These are phyloP conservation scores for Pyrenophora seminiperda DNA, from an alignment of 2,329 filamentous ascomycete species.

Conservation along the genomic window DNA sequence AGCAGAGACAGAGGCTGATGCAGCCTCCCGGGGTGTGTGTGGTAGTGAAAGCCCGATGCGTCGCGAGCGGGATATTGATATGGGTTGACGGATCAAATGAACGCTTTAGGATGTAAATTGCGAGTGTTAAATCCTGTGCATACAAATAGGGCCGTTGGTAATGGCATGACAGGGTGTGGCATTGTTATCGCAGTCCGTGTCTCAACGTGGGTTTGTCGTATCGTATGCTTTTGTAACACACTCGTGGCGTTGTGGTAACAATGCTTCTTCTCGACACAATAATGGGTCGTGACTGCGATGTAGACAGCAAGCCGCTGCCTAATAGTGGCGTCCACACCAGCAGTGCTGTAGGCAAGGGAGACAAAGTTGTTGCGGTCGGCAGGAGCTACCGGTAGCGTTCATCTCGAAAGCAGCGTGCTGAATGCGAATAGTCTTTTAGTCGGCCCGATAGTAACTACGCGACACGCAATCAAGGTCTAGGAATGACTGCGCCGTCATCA, in stretches of 20 bases:
- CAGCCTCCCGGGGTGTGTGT: neutral
- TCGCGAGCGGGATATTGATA: neutral
- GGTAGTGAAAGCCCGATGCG: slow-evolving; percentile 1
- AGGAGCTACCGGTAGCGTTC: neutral
- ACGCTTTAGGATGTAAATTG: slow-evolving; percentile 17
- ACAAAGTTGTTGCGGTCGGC: neutral
- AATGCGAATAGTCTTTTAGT: neutral
- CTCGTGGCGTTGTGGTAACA: neutral
- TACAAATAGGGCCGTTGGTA: neutral
- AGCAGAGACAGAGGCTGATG: neutral
- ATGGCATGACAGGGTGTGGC: neutral
- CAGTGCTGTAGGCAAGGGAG: neutral
- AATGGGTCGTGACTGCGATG: neutral
- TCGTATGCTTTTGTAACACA: neutral
- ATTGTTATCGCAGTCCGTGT: neutral
- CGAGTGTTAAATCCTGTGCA: slow-evolving; percentile 1
- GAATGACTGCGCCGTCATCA: too few species aligned
- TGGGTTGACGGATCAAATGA: slow-evolving; percentile 8
- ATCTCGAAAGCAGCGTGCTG: neutral
- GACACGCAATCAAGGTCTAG: too few species aligned
- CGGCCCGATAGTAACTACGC: neutral
- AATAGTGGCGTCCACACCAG: neutral
- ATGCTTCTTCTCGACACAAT: neutral
- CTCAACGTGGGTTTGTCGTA: too few species aligned
- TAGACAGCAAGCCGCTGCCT: neutral